Evolutionary conservation across 2,329 filamentous ascomycete species (phyloP).

Genomic region (Fusarium marasasianum): DNA sequence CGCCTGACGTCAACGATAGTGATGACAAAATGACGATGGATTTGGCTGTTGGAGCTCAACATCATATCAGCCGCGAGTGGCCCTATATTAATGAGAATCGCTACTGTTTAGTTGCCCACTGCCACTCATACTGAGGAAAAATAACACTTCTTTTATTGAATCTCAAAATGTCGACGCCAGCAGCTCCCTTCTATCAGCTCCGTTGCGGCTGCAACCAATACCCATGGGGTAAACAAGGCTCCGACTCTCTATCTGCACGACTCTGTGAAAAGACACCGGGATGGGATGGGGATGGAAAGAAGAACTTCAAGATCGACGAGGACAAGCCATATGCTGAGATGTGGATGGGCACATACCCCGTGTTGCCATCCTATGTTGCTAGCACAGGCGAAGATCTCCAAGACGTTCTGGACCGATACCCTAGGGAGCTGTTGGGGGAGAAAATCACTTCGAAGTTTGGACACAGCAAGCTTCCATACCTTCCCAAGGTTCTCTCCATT

Average conservation of each 20-base stretch:
- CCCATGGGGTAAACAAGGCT: conserved; percentile 75
- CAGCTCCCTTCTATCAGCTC: conserved; percentile 55
- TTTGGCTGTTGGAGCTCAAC: background rate
- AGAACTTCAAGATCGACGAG: conserved; percentile 70
- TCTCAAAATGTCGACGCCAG: conserved; percentile 31
- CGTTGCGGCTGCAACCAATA: conserved; percentile 66
- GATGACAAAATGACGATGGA: conserved; percentile 36
- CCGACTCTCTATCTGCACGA: conserved; percentile 70
- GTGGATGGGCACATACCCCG: conserved; percentile 83
- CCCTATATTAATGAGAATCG: background rate
- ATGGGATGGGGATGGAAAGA: conserved; percentile 31
- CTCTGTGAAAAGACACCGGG: conserved; percentile 73
- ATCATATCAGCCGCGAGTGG: background rate
- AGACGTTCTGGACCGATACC: conserved; percentile 69
- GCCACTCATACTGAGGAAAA: background rate
- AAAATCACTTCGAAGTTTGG: conserved; percentile 69
- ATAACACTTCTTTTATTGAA: background rate
- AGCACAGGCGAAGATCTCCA: conserved; percentile 70
- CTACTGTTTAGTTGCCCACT: too few species aligned
- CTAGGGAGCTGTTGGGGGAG: conserved; percentile 71
- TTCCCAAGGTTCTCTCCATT: conserved; percentile 81
- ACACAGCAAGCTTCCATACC: conserved; percentile 70
- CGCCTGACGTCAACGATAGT: conserved; percentile 38
- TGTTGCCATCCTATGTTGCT: conserved; percentile 71
- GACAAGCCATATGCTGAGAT: conserved; percentile 70